These are phyloP conservation scores for Panicum hallii DNA, from an alignment of 202 grass and related monocot species.

Conservation along the genomic window DNA sequence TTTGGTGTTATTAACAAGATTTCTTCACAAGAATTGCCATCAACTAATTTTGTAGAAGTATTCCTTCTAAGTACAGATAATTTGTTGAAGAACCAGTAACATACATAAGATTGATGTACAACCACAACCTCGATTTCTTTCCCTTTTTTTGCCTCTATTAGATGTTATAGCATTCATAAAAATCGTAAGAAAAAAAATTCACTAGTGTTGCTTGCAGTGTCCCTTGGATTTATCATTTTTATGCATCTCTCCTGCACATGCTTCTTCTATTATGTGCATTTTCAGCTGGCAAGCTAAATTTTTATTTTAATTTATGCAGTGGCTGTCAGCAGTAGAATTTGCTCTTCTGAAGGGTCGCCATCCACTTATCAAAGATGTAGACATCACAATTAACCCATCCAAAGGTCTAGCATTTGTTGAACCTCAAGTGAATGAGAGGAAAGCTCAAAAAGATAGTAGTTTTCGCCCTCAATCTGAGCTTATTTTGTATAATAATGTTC, in stretches of 20 bases:
- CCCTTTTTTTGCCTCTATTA: slow-evolving; percentile 14
- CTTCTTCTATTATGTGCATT: slow-evolving; percentile 4
- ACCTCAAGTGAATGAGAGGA: slow-evolving; percentile 45
- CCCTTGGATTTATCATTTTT: slow-evolving; percentile 24
- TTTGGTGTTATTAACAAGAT: slow-evolving; percentile 22
- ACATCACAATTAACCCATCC: slow-evolving; percentile 83
- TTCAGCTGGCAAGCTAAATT: slow-evolving; percentile 38
- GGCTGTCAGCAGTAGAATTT: slow-evolving; percentile 92
- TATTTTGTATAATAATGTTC: slow-evolving; percentile 49
- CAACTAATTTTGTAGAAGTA: not conserved
- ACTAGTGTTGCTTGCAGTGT: not conserved
- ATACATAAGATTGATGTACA: not conserved
- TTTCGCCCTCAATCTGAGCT: slow-evolving; percentile 39
- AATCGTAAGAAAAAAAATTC: slow-evolving; percentile 16
- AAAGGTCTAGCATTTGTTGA: slow-evolving; percentile 76
- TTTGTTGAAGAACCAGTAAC: slow-evolving; percentile 9
- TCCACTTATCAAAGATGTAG: slow-evolving; percentile 92
- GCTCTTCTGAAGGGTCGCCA: slow-evolving; percentile 93
- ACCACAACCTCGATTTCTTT: not conserved
- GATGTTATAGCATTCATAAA: slow-evolving; percentile 20
- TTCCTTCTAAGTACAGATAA: not conserved
- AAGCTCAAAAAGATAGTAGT: slow-evolving; percentile 40
- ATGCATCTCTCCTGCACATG: slow-evolving; percentile 19
- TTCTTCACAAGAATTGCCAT: not conserved
- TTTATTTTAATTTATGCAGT: slow-evolving; percentile 66